Base-by-base conservation (phyloP, 1,284 basidiomycete species). In the Exobasidium rhododendri region DNA sequence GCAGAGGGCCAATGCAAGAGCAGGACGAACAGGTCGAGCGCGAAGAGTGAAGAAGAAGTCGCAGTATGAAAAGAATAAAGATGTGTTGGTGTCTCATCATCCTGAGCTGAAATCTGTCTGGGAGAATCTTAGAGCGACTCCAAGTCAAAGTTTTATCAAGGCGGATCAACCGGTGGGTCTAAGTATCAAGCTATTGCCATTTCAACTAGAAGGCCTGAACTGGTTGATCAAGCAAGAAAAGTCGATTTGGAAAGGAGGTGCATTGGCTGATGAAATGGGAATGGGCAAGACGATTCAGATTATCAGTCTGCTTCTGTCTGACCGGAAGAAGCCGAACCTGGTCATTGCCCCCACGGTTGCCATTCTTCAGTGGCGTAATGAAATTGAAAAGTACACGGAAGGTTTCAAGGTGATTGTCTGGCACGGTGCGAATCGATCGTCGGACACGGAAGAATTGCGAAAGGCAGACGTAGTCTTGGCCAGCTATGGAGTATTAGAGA, bases 241-340 rank as follows among this genome's bases (percentile, higher is more conserved):
- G 62, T 86, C 90, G 2, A 81, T 86, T 4, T 97, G 94, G 92
- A 84, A 84, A 53, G 94, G 96, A 46, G 96, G 94, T 11, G 89
- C 51, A n/a, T 50, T 44, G 11, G 11, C 51, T 29, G 62, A 63
- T 54, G 62, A 63, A 31, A 79, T 78, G 69, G 92, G 92, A 43
- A 97, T 97, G 94, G 94, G 94, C 31, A 97, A 97, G 82, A 98
- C 94, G 0, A 97, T 98, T 65, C 96, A 98, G 79, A 94, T 94
- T 71, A 94, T 98, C 56, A 86, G 92, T 2, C 84, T 98, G 32
- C 84, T 98, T 40, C 86, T 94, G 1, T 88, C 89, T 0, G 89
- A 92, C 77, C 81, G 85, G 52, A 82, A 85, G 66, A 89, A 86
- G 78, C 92, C 92, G 0, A 94, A 92, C 62, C 85, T 98, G 7